Base-by-base conservation (phyloP, 768 basidiomycete genomes). In the Suillus weaverae region DNA sequence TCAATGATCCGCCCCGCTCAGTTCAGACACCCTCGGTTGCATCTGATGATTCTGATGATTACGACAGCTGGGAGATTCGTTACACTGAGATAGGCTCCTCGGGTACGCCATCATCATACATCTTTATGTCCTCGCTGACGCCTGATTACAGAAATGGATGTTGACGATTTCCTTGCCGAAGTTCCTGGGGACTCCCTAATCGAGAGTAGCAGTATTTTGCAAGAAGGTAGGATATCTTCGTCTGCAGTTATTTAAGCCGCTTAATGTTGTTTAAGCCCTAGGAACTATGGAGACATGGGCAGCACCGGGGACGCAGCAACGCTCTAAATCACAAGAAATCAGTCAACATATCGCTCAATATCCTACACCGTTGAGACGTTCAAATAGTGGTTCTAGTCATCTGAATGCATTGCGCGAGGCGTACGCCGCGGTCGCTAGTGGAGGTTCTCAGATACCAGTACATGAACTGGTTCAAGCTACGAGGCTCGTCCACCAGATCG, bases 401-500 rank as follows among this genome's bases (percentile, higher is more conserved):
- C 72, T 87, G 22, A 80, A 81, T 3, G 80, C 76, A 5, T 69
- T 86, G 32, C 78, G 78, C 62, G 76, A 77, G 11, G 81, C 83
- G 13, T 84, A 82, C 64, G 77, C 78, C 10, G 78, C 79, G 13
- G 69, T 87, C 16, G 66, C 75, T 9, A 76, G 77, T 14, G 80
- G 79, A 10, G 80, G 74, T 9, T 85, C 85, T 22, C 85, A 87
- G 63, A 76, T 83, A 38, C 77, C 83, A 18, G 73, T 83, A 32
- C 75, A 83, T 30, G 85, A 86, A 66, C 77, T 87, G 16, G 67
- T 83, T 16, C 79, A 81, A 33, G 84, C 83, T 10, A 79, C 80
- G 20, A 76, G 70, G 41, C 67, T 86, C 36, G 80, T 83, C 5
- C 79, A 83, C 66, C 76, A 80, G 68, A 82, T 88, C 20, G 81